phyloP scores from a whole-genome alignment of 1,284 basidiomycete genomes.

The Microbotryum saponariae region DNA sequence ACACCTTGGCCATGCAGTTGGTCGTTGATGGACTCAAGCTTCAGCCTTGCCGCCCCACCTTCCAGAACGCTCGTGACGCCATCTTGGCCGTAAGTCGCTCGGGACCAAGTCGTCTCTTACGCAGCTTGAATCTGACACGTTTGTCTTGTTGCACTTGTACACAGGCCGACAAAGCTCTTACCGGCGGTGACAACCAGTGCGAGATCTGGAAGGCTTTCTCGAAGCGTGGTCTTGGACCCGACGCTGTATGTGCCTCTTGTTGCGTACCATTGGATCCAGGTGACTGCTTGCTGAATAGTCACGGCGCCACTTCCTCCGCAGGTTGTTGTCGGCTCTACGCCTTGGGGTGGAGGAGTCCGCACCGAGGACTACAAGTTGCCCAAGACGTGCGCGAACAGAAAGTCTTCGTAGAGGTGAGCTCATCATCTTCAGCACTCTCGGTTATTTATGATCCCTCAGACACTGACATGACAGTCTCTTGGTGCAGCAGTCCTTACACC shows the following conservation, averaged over 20 bases:
- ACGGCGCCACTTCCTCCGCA: no score
- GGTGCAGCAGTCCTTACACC: no score
- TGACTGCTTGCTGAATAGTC: no score
- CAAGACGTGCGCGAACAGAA: constrained; percentile 13
- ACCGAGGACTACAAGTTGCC: constrained; percentile 47
- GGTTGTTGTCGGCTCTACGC: constrained; percentile 23
- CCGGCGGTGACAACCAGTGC: constrained; percentile 86
- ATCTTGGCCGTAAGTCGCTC: constrained; percentile 52
- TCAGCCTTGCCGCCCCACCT: constrained; percentile 73
- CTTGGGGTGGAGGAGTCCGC: constrained; percentile 71
- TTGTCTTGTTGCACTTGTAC: neutral
- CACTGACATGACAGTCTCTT: no score
- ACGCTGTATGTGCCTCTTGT: constrained; percentile 46
- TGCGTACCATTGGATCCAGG: constrained; percentile 25
- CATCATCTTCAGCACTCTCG: no score
- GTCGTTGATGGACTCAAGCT: constrained; percentile 89
- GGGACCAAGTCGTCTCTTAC: no score
- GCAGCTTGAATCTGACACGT: neutral
- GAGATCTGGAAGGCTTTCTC: constrained; percentile 81
- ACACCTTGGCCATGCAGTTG: constrained; percentile 77
- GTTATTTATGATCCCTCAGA: no score
- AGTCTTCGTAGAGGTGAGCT: no score
- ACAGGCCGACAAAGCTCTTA: constrained; percentile 81
- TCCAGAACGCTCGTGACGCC: constrained; percentile 86
- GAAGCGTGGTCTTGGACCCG: constrained; percentile 66